Base-by-base conservation (phyloP, 257 asterid genomes). In the Cruciata laevipes region DNA sequence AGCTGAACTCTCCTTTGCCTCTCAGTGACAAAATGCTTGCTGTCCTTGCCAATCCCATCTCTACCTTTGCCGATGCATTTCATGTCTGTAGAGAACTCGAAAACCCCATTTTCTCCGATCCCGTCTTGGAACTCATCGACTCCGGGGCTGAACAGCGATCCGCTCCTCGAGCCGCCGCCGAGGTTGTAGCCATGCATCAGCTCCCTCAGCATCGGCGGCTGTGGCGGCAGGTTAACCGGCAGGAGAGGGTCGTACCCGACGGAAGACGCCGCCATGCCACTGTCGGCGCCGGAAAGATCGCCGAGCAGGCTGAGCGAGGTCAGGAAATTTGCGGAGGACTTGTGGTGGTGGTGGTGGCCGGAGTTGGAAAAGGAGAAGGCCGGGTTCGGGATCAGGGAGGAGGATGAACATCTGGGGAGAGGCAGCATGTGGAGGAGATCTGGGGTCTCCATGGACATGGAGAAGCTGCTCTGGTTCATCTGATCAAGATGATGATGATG, bases 131-230 rank as follows among this genome's bases (percentile, higher is more conserved):
- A 84, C 58, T 86, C 93, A 53, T 83, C 97, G 30, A 80, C 76
- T 16, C 84, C 94, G 33, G 44, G 32, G 67, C 76, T 76, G 65
- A 89, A 89, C 74, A 92, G 71, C 6, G 83, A 74, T 6, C 78
- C 84, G 70, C 61, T 66, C 59, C 82, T 67, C 76, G 75, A 64
- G 59, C 30, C 30, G 30, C 30, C 30, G 30, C 30, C 30, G 30
- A 27, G 30, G 30, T 78, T 69, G 52, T 80, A 79, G 1, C 84
- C 93, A 66, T 83, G 91, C 44, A 93, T 84, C 61, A 93, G 69
- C 78, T 93, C 99, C 63, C 90, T 83, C 65, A 86, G 23, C 69
- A 86, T 67, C 7, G 97, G 95, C 6, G 97, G 96, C 75, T 88
- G 96, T 30, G 94, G 95, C 0, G 86, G 86, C 3, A 88, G 88